Evolutionary conservation across 2,329 filamentous ascomycete species (phyloP).

Genomic region (Clarireedia hainanense): DNA sequence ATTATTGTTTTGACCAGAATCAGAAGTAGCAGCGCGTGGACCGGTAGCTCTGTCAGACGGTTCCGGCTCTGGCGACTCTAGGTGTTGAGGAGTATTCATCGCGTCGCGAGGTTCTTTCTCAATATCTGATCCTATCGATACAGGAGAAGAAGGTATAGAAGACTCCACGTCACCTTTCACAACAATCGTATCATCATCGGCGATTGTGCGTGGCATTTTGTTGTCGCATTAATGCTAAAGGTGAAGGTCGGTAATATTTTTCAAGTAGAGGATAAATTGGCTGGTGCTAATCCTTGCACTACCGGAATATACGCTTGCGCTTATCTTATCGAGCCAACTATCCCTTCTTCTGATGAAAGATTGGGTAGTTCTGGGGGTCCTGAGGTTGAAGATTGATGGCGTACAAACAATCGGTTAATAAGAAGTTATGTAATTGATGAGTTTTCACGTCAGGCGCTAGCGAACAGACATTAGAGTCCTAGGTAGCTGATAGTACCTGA

Average conservation of each 20-base stretch:
- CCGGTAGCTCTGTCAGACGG: neutral
- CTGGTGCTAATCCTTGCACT: constrained; percentile 5
- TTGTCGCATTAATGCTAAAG: neutral
- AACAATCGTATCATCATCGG: constrained; percentile 19
- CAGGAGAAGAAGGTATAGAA: constrained; percentile 17
- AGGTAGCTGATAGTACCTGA: no score
- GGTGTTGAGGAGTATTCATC: constrained; percentile 20
- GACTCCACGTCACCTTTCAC: constrained; percentile 21
- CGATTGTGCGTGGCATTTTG: constrained; percentile 5
- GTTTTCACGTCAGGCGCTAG: no score
- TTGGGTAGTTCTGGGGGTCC: neutral
- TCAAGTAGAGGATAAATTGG: constrained; percentile 7
- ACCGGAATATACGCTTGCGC: neutral
- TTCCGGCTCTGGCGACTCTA: constrained; percentile 22
- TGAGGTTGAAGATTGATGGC: neutral
- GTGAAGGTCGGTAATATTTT: constrained; percentile 5
- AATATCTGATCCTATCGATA: constrained; percentile 15
- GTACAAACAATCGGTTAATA: no score
- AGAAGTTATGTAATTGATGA: no score
- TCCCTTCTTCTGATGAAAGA: neutral
- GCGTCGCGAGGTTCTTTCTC: constrained; percentile 4
- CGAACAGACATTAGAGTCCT: no score
- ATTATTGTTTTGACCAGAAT: neutral
- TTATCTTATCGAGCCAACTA: constrained; percentile 3
- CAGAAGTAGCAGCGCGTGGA: neutral